phyloP scores from a whole-genome alignment of 2,329 filamentous ascomycete genomes.

The Beauveria sp. region DNA sequence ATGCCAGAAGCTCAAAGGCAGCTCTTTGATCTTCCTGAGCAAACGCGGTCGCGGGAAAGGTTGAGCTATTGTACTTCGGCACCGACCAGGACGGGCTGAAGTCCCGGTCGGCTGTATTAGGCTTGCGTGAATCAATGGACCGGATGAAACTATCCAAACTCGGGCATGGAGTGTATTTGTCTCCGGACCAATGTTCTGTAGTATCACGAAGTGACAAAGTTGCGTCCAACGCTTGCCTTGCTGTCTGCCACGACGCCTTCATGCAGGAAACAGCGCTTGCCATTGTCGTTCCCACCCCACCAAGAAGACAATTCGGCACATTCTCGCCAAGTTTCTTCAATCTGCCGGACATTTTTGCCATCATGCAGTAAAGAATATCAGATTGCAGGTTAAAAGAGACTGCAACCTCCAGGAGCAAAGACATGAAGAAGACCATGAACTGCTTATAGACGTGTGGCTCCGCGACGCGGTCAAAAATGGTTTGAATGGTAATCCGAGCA shows the following conservation, averaged over 20 bases:
- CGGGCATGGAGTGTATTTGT: not conserved
- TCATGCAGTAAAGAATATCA: conserved; percentile 33
- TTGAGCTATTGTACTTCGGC: not conserved
- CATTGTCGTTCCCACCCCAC: not conserved
- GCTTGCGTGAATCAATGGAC: not conserved
- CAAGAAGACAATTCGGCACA: conserved; percentile 12
- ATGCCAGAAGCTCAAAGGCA: conserved; percentile 22
- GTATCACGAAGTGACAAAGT: not conserved
- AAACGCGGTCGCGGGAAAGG: not conserved
- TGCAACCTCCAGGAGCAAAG: conserved; percentile 23
- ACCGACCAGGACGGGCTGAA: not conserved
- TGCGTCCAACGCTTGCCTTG: not conserved
- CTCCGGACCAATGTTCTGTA: not conserved
- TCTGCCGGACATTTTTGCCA: conserved; percentile 35
- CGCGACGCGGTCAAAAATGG: conserved; percentile 11
- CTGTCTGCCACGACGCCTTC: not conserved
- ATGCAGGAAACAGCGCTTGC: not conserved
- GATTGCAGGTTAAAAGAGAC: conserved; percentile 10
- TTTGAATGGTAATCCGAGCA: conserved; percentile 40
- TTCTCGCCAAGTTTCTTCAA: conserved; percentile 29
- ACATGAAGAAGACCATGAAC: conserved; percentile 42
- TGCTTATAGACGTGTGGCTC: conserved; percentile 36
- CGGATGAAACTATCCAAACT: not conserved
- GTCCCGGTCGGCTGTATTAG: fast-evolving
- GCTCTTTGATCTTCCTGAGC: not conserved